Evolutionary conservation across 208 protist species (phyloP).

Genomic region (Angomonas desouzai): DNA sequence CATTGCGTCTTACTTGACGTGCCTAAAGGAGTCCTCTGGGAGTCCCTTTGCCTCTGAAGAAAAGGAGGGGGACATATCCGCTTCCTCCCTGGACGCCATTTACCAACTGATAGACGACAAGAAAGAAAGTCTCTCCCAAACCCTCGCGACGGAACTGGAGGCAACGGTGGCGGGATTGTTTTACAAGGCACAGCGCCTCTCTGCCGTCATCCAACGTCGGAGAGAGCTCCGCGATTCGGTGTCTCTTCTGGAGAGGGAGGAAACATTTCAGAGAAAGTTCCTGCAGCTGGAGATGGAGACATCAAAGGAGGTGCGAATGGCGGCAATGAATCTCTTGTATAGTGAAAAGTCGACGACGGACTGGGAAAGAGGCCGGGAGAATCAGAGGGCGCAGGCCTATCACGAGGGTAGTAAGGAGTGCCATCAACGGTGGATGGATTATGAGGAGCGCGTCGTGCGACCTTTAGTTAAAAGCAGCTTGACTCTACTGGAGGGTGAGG

Average conservation of each 20-base stretch:
- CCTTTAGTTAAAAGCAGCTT: neutral
- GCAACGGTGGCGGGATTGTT: neutral
- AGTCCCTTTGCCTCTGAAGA: too few relatives aligned
- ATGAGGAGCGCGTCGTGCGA: neutral
- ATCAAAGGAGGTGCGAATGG: neutral
- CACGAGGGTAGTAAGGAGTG: neutral
- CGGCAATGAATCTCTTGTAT: constrained; percentile 8
- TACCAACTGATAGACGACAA: neutral
- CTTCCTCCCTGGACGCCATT: too few relatives aligned
- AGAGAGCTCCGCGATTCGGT: neutral
- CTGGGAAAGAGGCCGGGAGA: neutral
- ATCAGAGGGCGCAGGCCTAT: neutral
- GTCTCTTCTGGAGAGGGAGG: neutral
- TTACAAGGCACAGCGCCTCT: neutral
- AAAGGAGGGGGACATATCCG: too few relatives aligned
- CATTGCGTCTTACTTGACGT: neutral
- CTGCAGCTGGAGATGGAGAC: neutral
- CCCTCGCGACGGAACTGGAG: neutral
- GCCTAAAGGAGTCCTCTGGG: too few relatives aligned
- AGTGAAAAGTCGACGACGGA: neutral
- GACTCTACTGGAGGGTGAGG: neutral
- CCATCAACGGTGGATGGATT: neutral
- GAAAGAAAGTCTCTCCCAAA: neutral
- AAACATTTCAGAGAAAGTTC: constrained; percentile 2
- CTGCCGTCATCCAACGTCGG: neutral